Evolutionary conservation across 2,329 filamentous ascomycete genomes (phyloP), one percentile per base, ranked within the genome.

Genomic region (Pseudogymnoascus sp.): DNA sequence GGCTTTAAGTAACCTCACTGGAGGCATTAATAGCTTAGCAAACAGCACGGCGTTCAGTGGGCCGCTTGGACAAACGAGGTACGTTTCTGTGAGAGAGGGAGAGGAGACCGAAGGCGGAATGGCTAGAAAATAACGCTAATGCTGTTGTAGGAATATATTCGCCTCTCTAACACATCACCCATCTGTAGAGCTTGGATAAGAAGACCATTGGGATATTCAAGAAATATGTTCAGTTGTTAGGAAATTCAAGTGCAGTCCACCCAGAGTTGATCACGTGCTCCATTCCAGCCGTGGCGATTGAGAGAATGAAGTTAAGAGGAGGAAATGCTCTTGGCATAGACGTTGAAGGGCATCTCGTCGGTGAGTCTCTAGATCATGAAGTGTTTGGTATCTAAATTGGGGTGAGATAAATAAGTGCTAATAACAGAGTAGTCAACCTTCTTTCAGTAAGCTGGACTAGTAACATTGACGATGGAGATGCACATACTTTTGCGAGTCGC

Each of bases 281-380:
- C 60, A 66, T 14, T 16, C 65, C 4, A 10, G 60, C 61, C 2
- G 63, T 21, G 3, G 65, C 64, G 14, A 65, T 69, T 8, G 54
- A 51, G 23, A 64, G 60, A 5, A 69, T 67, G 66, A 68, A 64
- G 36, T 37, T 66, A 23, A 26, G 65, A 42, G 66, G 68, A 10
- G 67, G 69, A 3, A 70, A 69, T 62, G 64, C 68, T 29, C 64
- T 69, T 11, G 68, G 68, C 0, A 68, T 69, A 5, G 64, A 68
- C 5, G 11, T 36, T 7, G 64, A 68, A 3, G 64, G 64, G 16
- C 67, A 63, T 6, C 62, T 67, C 3, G 63, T 68, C 12, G 12
- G 67, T 69, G 62, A 18, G 62, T 61, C 16, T 21, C 8, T 10
- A 21, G 4, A 16, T 21, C 12, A 37, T 14, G 4, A 37, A 37